Percentiles rank a stretch among this genome's conserved stretches.
These are phyloP conservation scores for Coix lacrymajobi DNA, from an alignment of 176 grass and related monocot genomes.

Conservation along the genomic window DNA sequence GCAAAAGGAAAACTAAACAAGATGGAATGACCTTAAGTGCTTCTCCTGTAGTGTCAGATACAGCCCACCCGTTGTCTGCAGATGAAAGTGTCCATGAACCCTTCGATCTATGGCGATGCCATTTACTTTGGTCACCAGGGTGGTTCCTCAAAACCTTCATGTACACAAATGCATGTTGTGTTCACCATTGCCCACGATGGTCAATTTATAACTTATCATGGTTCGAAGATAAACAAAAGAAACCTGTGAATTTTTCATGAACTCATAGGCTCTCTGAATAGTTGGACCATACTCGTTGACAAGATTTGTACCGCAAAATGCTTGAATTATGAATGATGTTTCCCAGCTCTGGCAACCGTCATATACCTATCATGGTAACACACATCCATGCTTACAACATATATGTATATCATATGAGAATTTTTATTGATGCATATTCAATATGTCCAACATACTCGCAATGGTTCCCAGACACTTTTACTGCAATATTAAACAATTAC, in stretches of 20 bases:
- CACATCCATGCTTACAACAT: too few relatives aligned
- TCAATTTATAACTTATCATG: neutral
- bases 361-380: slow-evolving; percentile 52
- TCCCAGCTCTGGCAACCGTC: slow-evolving; percentile 84
- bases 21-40: slow-evolving; percentile 38
- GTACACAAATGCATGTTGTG: neutral
- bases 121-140: slow-evolving; percentile 48
- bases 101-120: slow-evolving; percentile 52
- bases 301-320: slow-evolving; percentile 50
- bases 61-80: slow-evolving; percentile 54
- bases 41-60: slow-evolving; percentile 56
- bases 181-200: neutral
- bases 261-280: slow-evolving; percentile 48
- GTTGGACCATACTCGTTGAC: slow-evolving; percentile 42
- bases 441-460: neutral
- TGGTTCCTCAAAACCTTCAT: slow-evolving; percentile 46
- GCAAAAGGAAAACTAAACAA: neutral
- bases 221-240: neutral
- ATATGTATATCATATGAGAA: too few relatives aligned
- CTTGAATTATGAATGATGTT: slow-evolving; percentile 81
- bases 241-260: slow-evolving; percentile 51
- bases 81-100: slow-evolving; percentile 62
- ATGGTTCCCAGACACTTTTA: neutral
- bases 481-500: too few relatives aligned
- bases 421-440: neutral